Base-by-base conservation (phyloP, 371 early-diverging fungal species). In the Zychaea mexicana region DNA sequence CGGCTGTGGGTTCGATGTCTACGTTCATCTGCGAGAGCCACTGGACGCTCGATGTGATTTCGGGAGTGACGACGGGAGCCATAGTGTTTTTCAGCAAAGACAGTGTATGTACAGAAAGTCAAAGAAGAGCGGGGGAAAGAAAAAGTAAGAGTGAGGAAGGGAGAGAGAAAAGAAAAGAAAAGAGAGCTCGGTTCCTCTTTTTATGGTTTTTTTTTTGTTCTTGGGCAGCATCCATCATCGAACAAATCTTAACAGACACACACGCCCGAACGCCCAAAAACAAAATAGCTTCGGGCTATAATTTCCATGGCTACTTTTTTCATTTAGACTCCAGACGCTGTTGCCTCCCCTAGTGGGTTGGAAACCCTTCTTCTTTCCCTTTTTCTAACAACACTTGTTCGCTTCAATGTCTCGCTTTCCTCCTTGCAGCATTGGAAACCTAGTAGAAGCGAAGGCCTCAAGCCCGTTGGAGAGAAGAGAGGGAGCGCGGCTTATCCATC, bases 1-100 rank as follows among this genome's bases (percentile, higher is more conserved):
- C 78, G 47, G 81, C 83, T 39, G 69, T 72, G 13, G 88, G 86
- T 62, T 87, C 87, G 52, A 83, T 66, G 65, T 84, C 85, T 62
- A 91, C 87, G 52, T 84, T 78, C 66, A 94, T 79, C 52, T 86
- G 75, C 38, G 92, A 75, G 47, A 92, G 77, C 94, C 94, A 94
- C 73, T 89, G 84, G 33, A 93, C 81, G 71, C 85, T 88, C 64
- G 82, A 79, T 12, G 79, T 69, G 47, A 72, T 66, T 60, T 73
- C 67, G 21, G 74, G 74, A 30, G 70, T 72, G 49, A 69, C 22
- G 38, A 70, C 33, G 28, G 65, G 57, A 19, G 65, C 59, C 65
- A 65, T 65, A 15, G 17, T 58, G 12, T n/a, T n/a, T n/a, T n/a
- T n/a, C n/a, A n/a, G n/a, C n/a, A n/a, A n/a, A n/a, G n/a, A 19